Evolutionary conservation across 495 filamentous ascomycete genomes (phyloP), one percentile per base, ranked within the genome.

Genomic region (Podospora comata): DNA sequence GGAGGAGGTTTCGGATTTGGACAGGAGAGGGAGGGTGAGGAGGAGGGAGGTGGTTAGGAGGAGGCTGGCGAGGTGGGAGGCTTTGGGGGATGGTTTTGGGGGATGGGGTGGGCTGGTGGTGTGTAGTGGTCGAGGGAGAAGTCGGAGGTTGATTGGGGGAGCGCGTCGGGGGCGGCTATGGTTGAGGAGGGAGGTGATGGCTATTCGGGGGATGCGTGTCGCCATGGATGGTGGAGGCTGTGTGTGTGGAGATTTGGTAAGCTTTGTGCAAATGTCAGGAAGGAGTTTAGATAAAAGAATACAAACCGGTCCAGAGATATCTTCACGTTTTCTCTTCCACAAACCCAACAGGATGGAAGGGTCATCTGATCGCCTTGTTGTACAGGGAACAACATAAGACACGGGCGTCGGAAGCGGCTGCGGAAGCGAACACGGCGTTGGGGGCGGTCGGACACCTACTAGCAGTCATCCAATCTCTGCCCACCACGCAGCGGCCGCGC

Each of bases 11-110:
- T 23, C 23, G 23, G 23, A 23, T 23, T 23, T 23, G 23, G 23
- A 23, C 1, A 23, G 23, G 81, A 81, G 18, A 83, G 68, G 28
- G 73, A 71, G 15, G 76, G 23, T 23, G 23, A 23, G 23, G 23
- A 23, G 23, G 23, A 23, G 23, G 23, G 74, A 23, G 23, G 23
- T 23, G 23, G 23, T 23, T 23, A 23, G 23, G 23, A 23, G 23
- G 23, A 23, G 23, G 23, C 23, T 23, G 59, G 79, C 78, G n/a
- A 73, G 73, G 62, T 4, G 7, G 30, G 30, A 32, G 30, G 30
- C 7, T 23, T 23, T 23, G 23, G 30, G 30, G 7, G 30, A 3
- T 32, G 30, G 30, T 32, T 4, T 4, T 32, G 30, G 30, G 30
- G 0, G 30, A 32, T 5, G 30, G 30, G 30, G 4, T 5, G 30